phyloP scores from a whole-genome alignment of 2,329 filamentous ascomycete species.

The Alternaria sp. region DNA sequence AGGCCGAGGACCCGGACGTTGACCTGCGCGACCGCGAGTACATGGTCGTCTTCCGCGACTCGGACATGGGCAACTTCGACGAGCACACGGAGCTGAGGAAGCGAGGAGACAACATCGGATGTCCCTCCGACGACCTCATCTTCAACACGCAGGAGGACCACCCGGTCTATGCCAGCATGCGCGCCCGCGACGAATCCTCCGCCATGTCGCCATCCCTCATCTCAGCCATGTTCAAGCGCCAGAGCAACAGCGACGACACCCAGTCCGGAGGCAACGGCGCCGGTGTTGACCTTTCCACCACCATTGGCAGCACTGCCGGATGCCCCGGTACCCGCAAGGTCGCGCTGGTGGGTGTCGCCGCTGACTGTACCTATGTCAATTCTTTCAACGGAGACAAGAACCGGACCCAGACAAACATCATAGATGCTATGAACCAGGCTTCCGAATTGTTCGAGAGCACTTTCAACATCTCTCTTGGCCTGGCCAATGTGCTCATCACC shows the following conservation, averaged over 20 bases:
- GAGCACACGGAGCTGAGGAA: slow-evolving; percentile 71
- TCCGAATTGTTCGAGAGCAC: slow-evolving; percentile 87
- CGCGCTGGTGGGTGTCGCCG: slow-evolving; percentile 88
- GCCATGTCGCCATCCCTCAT: slow-evolving; percentile 67
- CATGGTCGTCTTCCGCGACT: slow-evolving; percentile 93
- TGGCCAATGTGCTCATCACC: slow-evolving; percentile 84
- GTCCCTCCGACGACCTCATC: slow-evolving; percentile 75
- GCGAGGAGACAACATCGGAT: slow-evolving; percentile 60
- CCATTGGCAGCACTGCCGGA: slow-evolving; percentile 82
- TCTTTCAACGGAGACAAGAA: slow-evolving; percentile 76
- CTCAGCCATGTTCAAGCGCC: slow-evolving; percentile 71
- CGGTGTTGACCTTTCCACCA: slow-evolving; percentile 77
- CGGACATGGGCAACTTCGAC: slow-evolving; percentile 69
- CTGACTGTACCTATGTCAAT: slow-evolving; percentile 86
- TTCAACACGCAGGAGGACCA: slow-evolving; percentile 83
- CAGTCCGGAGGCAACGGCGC: slow-evolving; percentile 76
- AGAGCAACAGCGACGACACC: slow-evolving; percentile 74
- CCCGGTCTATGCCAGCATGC: slow-evolving; percentile 66
- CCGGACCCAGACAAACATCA: slow-evolving; percentile 76
- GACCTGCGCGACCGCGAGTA: slow-evolving; percentile 69
- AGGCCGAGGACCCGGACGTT: slow-evolving; percentile 73
- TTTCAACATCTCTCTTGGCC: slow-evolving; percentile 93
- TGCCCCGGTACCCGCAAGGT: slow-evolving; percentile 92
- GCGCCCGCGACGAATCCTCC: slow-evolving; percentile 59
- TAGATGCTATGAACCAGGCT: slow-evolving; percentile 83